Evolutionary conservation across 768 basidiomycete genomes (phyloP).

Genomic region (Sarcomyxa edulis): DNA sequence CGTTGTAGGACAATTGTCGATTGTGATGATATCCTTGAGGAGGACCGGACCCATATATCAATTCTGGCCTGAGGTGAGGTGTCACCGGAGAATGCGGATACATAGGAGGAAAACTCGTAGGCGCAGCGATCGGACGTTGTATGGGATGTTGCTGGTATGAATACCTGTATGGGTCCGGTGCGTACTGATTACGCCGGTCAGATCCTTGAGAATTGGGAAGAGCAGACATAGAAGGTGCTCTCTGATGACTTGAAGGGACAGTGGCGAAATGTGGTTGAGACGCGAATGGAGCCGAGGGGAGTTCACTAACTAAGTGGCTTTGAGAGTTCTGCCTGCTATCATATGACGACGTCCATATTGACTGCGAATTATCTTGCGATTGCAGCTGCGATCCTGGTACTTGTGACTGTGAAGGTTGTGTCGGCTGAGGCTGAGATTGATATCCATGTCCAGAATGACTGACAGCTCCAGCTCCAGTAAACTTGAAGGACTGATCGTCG

Average conservation of each 20-base stretch:
- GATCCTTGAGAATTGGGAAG: slow-evolving; percentile 16
- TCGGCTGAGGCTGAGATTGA: slow-evolving; percentile 23
- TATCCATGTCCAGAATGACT: slow-evolving; percentile 21
- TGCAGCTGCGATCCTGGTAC: slow-evolving; percentile 14
- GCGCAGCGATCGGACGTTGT: slow-evolving; percentile 17
- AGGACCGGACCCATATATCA: neutral
- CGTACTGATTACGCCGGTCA: slow-evolving; percentile 15
- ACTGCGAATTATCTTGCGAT: slow-evolving; percentile 24
- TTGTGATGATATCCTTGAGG: slow-evolving; percentile 7
- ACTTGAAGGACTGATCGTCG: slow-evolving; percentile 40
- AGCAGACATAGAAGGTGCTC: slow-evolving; percentile 21
- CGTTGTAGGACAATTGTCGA: slow-evolving; percentile 23
- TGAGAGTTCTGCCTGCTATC: slow-evolving; percentile 25
- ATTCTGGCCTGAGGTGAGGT: slow-evolving; percentile 4
- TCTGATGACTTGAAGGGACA: slow-evolving; percentile 17
- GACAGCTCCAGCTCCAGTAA: slow-evolving; percentile 19
- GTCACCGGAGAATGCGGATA: slow-evolving; percentile 12
- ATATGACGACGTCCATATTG: slow-evolving; percentile 31
- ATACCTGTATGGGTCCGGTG: slow-evolving; percentile 23
- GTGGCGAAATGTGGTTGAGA: slow-evolving; percentile 13
- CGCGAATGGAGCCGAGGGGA: slow-evolving; percentile 13
- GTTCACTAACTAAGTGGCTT: slow-evolving; percentile 16
- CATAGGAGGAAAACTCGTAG: slow-evolving; percentile 9
- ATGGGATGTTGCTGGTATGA: slow-evolving; percentile 17
- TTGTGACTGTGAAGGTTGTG: too few relatives aligned